Percentiles rank a stretch among this genome's conserved stretches.
These are phyloP conservation scores for Penicillium lividum DNA, from an alignment of 495 filamentous ascomycete species.

Conservation along the genomic window DNA sequence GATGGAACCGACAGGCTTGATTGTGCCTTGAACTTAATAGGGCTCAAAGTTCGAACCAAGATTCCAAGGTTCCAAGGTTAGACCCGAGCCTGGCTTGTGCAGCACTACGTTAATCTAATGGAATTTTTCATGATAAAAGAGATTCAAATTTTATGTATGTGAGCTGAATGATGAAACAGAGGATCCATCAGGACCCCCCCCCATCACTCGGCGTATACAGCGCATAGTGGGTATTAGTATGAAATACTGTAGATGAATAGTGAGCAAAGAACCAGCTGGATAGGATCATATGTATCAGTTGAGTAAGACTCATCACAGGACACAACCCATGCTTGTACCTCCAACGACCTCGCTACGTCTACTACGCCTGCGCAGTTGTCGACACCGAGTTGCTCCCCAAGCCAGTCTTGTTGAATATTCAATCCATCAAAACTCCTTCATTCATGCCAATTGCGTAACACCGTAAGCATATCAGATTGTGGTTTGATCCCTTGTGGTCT, in stretches of 20 bases:
- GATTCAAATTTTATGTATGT: background rate
- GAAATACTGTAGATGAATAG: background rate
- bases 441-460: conserved; percentile 17
- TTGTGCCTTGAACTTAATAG: too few species aligned
- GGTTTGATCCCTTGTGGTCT: background rate
- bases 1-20: too few species aligned
- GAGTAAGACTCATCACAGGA: conserved; percentile 3
- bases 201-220: background rate
- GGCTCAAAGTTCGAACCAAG: too few species aligned
- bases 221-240: background rate
- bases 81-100: too few species aligned
- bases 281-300: conserved; percentile 5
- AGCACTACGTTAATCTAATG: too few species aligned
- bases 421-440: conserved; percentile 17
- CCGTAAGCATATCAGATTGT: conserved; percentile 9
- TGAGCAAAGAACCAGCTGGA: conserved; percentile 1
- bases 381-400: background rate
- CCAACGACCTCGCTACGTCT: background rate
- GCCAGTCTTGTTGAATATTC: background rate
- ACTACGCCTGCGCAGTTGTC: conserved; percentile 6
- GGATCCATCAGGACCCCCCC: background rate
- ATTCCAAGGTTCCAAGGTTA: too few species aligned
- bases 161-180: background rate
- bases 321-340: background rate
- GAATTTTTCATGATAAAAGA: background rate